Conservation (phyloP, 2,329 filamentous ascomycete genomes). For the Neofusicoccum kwambonambiense region DNA sequence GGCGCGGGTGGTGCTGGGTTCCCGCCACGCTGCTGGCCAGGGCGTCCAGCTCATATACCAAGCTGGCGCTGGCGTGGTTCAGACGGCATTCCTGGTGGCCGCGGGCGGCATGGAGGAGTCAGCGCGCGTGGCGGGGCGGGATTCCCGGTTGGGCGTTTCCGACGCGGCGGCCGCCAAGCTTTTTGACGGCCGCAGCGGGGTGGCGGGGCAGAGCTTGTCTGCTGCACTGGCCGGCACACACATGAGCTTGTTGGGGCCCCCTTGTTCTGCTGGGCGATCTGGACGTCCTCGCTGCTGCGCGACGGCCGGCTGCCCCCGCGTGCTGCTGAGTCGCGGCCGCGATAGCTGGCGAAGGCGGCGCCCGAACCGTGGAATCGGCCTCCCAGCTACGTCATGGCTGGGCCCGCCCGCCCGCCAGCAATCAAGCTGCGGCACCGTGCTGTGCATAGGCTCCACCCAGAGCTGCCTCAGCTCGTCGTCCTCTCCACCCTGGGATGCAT, state of each 20-base stretch:
- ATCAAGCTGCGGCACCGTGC: neutral
- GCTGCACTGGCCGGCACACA: neutral
- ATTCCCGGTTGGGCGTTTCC: neutral
- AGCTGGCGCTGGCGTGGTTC: too few relatives aligned
- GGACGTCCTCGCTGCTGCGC: neutral
- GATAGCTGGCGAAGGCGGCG: neutral
- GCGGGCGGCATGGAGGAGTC: too few relatives aligned
- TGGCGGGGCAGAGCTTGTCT: neutral
- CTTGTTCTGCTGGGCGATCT: neutral
- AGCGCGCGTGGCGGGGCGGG: neutral
- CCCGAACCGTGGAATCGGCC: neutral
- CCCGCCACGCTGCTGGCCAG: neutral
- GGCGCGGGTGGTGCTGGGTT: neutral
- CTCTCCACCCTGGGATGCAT: neutral
- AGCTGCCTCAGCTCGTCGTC: neutral
- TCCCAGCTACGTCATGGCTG: neutral
- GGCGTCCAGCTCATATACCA: neutral
- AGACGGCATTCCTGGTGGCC: too few relatives aligned
- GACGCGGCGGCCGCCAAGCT: neutral
- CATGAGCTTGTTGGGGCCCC: neutral
- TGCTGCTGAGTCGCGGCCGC: neutral
- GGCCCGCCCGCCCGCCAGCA: neutral
- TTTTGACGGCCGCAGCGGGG: neutral
- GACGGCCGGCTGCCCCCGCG: neutral
- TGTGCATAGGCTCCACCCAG: neutral